Base-by-base conservation (phyloP, 495 filamentous ascomycete species). In the Talaromyces wortmannii region DNA sequence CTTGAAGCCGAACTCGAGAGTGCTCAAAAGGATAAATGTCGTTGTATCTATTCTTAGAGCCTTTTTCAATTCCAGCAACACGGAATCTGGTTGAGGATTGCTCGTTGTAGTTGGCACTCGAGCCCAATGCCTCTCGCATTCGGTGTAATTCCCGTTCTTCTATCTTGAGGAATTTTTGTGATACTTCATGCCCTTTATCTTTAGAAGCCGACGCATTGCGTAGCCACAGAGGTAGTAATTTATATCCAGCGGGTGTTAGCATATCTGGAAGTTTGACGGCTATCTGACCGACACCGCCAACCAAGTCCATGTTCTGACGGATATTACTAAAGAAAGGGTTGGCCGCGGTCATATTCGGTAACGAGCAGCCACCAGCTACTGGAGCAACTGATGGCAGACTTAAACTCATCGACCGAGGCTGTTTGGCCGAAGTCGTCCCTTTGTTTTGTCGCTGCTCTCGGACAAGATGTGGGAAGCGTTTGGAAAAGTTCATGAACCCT, bases 1-100 rank as follows among this genome's bases (percentile, higher is more conserved):
- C 84, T 56, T 88, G 78, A 15, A 98, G 76, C 53, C 80, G 88
- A 45, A 98, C 94, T 49, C 94, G 75, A 5, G 91, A 83, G 69
- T 98, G 94, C 65, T 98, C 94, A 63, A 95, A 98, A 5, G 94
- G 94, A 70, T 95, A 88, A 43, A 97, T 97, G 61, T 96, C 94
- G 68, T 96, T 97, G 67, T 98, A 98, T 16, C 94, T 79, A 63
- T 98, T 98, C 70, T 97, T 97, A 3, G 78, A 81, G 31, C 94
- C 94, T 63, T 96, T 91, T 64, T 98, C 94, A 53, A 98, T 89
- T 5, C 94, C 94, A 3, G 91, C 94, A 51, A 98, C 82, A 57
- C 69, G 81, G 53, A 78, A 77, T 56, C 62, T 73, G 40, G 61
- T 53, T 8, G 73, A 53, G 7, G 59, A 49, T 36, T 67, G 67